Base-by-base conservation (phyloP, 805 yeast species). In the Sugiyamaella chiloensis region DNA sequence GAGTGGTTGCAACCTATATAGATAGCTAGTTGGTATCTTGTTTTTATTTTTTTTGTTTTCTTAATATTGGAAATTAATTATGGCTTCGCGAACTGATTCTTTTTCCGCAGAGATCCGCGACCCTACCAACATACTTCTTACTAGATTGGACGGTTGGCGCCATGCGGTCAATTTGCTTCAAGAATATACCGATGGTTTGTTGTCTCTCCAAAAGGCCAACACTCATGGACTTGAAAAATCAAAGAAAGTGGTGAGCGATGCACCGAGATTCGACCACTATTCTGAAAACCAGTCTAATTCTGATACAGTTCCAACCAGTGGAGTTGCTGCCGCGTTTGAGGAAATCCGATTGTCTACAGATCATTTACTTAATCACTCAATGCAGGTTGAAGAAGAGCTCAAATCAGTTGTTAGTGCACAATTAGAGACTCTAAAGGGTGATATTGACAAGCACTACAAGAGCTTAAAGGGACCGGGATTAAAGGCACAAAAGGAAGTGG, bases 371-470 rank as follows among this genome's bases (percentile, higher is more conserved):
- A 64, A 60, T 42, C 61, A 68, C 36, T 63, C 74, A 7, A 45
- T 47, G 3, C 73, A 73, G 37, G 63, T 71, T n/a, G 77, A 71
- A 51, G 58, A 55, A 30, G 57, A 69, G 44, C 58, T 74, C 51
- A 65, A 61, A 52, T 42, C 62, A 5, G 63, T 68, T 21, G 64
- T 74, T 9, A 44, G 72, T 9, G 80, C 80, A 5, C 73, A 68
- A 43, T 59, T 78, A 42, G 75, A 71, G 40, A 63, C 66, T 21
- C 58, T 74, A 14, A 55, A 58, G 24, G 60, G 59, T 7, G 78
- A 74, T 46, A 57, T 78, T 39, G 65, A 64, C 20, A 61, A 69
- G 52, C 76, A 73, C 58, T 65, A 65, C 61, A 73, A 73, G 58
- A 69, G 69, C 17, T 68, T 76, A 51, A 52, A 57, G 29, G 50